Conservation (phyloP, 2,329 filamentous ascomycete genomes). For the Clonostachys rosea region DNA sequence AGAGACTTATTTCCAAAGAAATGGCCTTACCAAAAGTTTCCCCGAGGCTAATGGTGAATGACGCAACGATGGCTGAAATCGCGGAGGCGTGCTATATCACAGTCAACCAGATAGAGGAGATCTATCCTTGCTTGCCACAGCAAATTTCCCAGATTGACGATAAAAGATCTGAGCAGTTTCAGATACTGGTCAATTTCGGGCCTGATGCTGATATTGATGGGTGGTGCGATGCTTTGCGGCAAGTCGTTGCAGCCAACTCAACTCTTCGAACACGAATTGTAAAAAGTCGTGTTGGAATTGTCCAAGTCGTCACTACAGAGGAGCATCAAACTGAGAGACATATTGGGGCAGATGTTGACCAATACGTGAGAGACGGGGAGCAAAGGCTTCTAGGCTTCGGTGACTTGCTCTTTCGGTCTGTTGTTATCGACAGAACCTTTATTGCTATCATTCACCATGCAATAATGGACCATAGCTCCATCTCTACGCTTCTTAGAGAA, state of each 20-base stretch:
- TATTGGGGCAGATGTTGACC: not conserved
- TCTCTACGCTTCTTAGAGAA: not conserved
- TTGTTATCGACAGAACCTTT: not conserved
- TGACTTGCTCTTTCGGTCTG: not conserved
- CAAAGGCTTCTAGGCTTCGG: not conserved
- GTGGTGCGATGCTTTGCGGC: not conserved
- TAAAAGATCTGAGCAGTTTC: too few species aligned
- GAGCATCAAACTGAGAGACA: not conserved
- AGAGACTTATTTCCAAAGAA: too few species aligned
- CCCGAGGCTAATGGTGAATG: too few species aligned
- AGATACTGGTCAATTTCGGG: not conserved
- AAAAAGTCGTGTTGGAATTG: not conserved
- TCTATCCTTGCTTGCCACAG: slow-evolving; percentile 1
- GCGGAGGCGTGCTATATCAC: not conserved
- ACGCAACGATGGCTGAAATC: too few species aligned
- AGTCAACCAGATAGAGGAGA: not conserved
- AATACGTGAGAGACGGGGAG: not conserved
- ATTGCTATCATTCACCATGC: slow-evolving; percentile 1
- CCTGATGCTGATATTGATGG: not conserved
- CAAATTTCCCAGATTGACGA: not conserved
- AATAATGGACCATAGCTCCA: not conserved
- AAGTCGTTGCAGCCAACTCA: not conserved
- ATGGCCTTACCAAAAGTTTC: too few species aligned
- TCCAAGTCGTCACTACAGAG: slow-evolving; percentile 1
- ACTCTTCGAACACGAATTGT: slow-evolving; percentile 1